These are phyloP conservation scores for Fusarium robinianum DNA, from an alignment of 2,329 filamentous ascomycete genomes.

Conservation along the genomic window DNA sequence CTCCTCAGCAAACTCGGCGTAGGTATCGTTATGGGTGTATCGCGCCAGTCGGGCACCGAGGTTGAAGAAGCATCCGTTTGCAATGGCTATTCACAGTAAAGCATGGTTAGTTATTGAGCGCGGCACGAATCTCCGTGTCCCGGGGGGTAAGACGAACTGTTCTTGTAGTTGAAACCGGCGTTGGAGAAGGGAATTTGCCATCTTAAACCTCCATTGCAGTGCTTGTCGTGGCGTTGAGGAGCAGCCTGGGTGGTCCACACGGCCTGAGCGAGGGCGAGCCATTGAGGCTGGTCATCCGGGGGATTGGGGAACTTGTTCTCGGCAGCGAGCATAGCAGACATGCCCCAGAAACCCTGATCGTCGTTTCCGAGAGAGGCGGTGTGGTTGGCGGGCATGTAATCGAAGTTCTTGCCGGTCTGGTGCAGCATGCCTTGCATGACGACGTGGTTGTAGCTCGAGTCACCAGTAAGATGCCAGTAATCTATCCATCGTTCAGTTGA, in stretches of 20 bases:
- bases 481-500: slow-evolving; percentile 39
- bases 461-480: slow-evolving; percentile 71
- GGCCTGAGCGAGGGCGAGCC: slow-evolving; percentile 69
- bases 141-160: slow-evolving; percentile 51
- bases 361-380: slow-evolving; percentile 67
- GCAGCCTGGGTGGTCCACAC: slow-evolving; percentile 67
- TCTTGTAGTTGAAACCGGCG: slow-evolving; percentile 77
- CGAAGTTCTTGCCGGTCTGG: slow-evolving; percentile 59
- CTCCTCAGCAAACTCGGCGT: slow-evolving; percentile 64
- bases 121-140: too few relatives aligned
- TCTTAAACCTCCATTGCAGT: slow-evolving; percentile 70
- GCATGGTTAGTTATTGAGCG: not conserved
- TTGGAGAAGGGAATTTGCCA: slow-evolving; percentile 81
- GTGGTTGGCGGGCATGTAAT: slow-evolving; percentile 66
- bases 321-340: slow-evolving; percentile 69
- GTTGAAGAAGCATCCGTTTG: slow-evolving; percentile 68
- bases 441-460: slow-evolving; percentile 64
- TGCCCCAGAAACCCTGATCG: slow-evolving; percentile 72
- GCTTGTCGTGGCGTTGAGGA: slow-evolving; percentile 64
- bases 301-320: slow-evolving; percentile 67
- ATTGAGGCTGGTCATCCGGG: slow-evolving; percentile 57
- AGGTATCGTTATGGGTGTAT: slow-evolving; percentile 70
- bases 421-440: slow-evolving; percentile 60
- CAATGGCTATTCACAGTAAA: slow-evolving; percentile 50
- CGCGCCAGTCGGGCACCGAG: slow-evolving; percentile 70